Evolutionary conservation across 768 basidiomycete species (phyloP).

Genomic region (Hericium coralloides): DNA sequence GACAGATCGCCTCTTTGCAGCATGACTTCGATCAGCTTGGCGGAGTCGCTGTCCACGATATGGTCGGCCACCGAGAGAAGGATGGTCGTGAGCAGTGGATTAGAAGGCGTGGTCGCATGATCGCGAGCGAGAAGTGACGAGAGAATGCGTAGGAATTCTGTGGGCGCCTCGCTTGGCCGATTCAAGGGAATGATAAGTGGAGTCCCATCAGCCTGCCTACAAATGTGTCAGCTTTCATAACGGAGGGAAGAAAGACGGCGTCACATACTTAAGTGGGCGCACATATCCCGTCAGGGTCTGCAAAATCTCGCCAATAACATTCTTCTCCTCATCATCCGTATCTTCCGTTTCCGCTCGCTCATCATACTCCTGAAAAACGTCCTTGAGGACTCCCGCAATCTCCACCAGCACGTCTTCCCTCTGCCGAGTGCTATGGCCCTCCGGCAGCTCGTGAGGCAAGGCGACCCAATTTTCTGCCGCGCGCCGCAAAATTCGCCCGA

Average conservation of each 20-base stretch:
- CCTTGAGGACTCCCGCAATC: constrained; percentile 58
- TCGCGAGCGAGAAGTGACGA: constrained; percentile 57
- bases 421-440: constrained; percentile 14
- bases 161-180: constrained; percentile 46
- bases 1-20: constrained; percentile 57
- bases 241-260: background rate
- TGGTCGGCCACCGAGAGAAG: constrained; percentile 62
- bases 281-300: constrained; percentile 51
- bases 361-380: constrained; percentile 67
- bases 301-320: constrained; percentile 53
- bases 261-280: constrained; percentile 45
- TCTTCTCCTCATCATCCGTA: constrained; percentile 64
- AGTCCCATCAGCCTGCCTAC: constrained; percentile 37
- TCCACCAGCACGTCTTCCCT: constrained; percentile 49
- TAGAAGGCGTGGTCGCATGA: constrained; percentile 40
- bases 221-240: background rate
- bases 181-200: constrained; percentile 43
- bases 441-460: constrained; percentile 13
- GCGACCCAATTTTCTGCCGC: constrained; percentile 55
- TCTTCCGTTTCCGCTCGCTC: constrained; percentile 43
- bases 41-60: constrained; percentile 59
- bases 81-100: constrained; percentile 52
- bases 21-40: constrained; percentile 53
- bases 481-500: constrained; percentile 44
- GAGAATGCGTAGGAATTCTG: constrained; percentile 51